A percentile compares a stretch with the other conserved stretches of the same genome.
Evolutionary conservation across 805 yeast species (phyloP).

Genomic region (Tanozyma kutaoensis): DNA sequence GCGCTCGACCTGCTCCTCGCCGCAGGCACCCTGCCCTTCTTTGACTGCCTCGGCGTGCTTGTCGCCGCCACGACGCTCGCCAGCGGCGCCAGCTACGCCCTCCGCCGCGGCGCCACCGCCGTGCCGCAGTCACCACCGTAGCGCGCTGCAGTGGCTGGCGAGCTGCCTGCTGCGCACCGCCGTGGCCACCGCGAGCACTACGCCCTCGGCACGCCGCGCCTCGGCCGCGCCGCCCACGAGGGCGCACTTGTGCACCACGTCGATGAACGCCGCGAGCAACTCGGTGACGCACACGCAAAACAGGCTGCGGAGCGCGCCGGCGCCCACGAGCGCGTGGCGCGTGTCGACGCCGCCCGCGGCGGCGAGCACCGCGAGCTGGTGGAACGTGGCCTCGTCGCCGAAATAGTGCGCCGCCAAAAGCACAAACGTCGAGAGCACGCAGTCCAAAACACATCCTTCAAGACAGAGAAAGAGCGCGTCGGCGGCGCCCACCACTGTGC

Average conservation of each 20-base stretch:
- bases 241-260: conserved; percentile 4
- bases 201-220: background rate
- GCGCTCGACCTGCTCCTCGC: conserved; percentile 10
- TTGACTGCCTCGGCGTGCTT: conserved; percentile 6
- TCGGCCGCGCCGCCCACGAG: conserved; percentile 1
- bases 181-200: conserved; percentile 3
- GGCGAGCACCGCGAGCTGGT: conserved; percentile 1
- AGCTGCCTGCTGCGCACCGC: conserved; percentile 3
- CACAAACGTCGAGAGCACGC: no score
- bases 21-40: no score
- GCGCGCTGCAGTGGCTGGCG: conserved; percentile 2
- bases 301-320: background rate
- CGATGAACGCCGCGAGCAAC: conserved; percentile 3
- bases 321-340: conserved; percentile 1
- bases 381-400: conserved; percentile 1
- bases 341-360: conserved; percentile 1
- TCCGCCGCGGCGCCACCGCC: conserved; percentile 51
- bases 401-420: conserved; percentile 1
- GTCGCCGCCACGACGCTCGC: conserved; percentile 50
- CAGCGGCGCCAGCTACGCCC: conserved; percentile 70
- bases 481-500: no score
- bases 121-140: conserved; percentile 3
- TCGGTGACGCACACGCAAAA: conserved; percentile 2
- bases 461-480: no score
- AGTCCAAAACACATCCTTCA: no score